Evolutionary conservation across 1,284 basidiomycete species (phyloP).

Genomic region (Retiboletus flavoniger): DNA sequence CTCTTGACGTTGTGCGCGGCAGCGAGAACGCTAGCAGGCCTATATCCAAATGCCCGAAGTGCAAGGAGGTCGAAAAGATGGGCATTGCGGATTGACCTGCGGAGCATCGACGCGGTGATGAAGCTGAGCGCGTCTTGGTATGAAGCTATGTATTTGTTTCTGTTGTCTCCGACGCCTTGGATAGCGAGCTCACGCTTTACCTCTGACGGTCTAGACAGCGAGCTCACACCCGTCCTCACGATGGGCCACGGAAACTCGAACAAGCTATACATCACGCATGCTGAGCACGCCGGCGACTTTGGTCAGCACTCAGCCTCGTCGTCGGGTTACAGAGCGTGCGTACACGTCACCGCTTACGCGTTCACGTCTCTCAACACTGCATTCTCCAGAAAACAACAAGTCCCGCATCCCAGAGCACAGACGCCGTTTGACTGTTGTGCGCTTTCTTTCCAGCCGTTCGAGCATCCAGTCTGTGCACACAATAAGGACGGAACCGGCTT

Average conservation of each 20-base stretch:
- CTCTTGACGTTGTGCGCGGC: constrained; percentile 1
- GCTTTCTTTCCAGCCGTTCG: constrained; percentile 88
- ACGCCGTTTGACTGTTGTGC: constrained; percentile 93
- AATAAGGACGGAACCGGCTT: constrained; percentile 75
- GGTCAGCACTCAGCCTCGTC: constrained; percentile 77
- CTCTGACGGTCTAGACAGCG: too few relatives aligned
- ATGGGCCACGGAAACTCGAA: constrained; percentile 87
- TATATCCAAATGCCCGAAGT: constrained; percentile 19
- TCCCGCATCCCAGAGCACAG: constrained; percentile 55
- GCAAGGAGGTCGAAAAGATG: constrained; percentile 38
- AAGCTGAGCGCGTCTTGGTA: background rate
- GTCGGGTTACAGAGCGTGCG: constrained; percentile 67
- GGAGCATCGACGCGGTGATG: constrained; percentile 35
- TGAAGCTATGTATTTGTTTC: constrained; percentile 8
- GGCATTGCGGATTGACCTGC: constrained; percentile 29
- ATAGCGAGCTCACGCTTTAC: too few relatives aligned
- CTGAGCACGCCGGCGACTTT: constrained; percentile 74
- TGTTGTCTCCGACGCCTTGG: background rate
- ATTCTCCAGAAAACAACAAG: constrained; percentile 60
- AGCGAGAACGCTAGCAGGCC: constrained; percentile 17
- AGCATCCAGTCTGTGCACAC: constrained; percentile 84
- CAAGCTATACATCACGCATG: constrained; percentile 84
- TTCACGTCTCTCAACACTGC: constrained; percentile 1
- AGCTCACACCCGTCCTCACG: background rate
- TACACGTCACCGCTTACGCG: constrained; percentile 11